A percentile compares a stretch with the other conserved stretches of the same genome.
These are phyloP conservation scores for Aureobasidium sp. DNA, from an alignment of 2,329 filamentous ascomycete species.

Conservation along the genomic window DNA sequence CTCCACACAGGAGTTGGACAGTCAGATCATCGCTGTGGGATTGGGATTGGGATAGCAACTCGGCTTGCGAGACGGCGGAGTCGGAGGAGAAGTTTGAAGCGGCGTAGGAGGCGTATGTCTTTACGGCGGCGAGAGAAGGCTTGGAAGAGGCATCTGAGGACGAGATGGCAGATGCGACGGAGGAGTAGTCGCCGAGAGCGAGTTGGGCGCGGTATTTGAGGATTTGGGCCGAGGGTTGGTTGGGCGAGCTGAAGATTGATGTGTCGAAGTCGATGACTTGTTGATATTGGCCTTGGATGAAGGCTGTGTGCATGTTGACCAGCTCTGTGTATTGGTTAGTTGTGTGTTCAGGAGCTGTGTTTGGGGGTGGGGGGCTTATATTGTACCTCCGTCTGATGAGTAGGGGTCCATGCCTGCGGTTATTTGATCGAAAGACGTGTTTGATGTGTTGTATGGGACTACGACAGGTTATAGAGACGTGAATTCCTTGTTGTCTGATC, in stretches of 20 bases:
- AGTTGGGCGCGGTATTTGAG: conserved; percentile 75
- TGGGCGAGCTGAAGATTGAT: conserved; percentile 67
- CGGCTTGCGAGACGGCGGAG: conserved; percentile 46
- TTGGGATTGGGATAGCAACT: conserved; percentile 58
- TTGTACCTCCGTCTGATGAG: conserved; percentile 52
- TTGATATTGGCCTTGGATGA: conserved; percentile 73
- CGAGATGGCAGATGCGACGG: conserved; percentile 60
- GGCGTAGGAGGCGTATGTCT: conserved; percentile 60
- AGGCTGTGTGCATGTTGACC: conserved; percentile 58
- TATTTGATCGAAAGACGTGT: background rate
- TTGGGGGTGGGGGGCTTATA: background rate
- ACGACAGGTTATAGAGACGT: background rate
- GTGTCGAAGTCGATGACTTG: conserved; percentile 80
- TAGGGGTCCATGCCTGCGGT: conserved; percentile 49
- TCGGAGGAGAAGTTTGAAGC: conserved; percentile 24
- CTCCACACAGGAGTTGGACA: conserved; percentile 77
- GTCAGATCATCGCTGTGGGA: conserved; percentile 62
- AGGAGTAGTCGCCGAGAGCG: conserved; percentile 67
- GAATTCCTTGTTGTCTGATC: background rate
- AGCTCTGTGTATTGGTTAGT: conserved; percentile 40
- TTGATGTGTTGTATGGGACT: background rate
- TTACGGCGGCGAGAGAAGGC: conserved; percentile 68
- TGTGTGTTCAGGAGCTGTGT: conserved; percentile 5
- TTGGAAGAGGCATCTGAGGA: conserved; percentile 48
- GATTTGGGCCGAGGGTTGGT: conserved; percentile 65